A percentile compares a stretch with the other conserved stretches of the same genome.
These are phyloP conservation scores for Graphilbum fragrans DNA, from an alignment of 2,329 filamentous ascomycete genomes.

Conservation along the genomic window DNA sequence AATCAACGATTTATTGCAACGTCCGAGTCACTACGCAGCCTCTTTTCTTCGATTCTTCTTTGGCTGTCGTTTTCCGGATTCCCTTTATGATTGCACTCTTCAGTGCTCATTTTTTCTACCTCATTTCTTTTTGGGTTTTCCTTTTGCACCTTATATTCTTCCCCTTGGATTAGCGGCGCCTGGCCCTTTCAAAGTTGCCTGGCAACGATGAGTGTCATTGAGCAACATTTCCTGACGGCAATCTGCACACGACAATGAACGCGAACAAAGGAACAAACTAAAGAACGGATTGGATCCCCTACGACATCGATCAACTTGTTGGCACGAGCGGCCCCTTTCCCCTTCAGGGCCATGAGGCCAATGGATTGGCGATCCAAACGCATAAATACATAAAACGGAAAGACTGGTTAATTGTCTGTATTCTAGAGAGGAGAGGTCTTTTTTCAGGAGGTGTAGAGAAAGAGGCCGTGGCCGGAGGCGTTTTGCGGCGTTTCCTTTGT, in stretches of 20 bases:
- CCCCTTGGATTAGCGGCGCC: background rate
- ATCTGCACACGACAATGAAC: no score
- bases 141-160: constrained; percentile 1
- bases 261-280: no score
- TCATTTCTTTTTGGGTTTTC: background rate
- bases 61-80: background rate
- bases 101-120: constrained; percentile 1
- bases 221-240: no score
- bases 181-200: background rate
- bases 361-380: background rate
- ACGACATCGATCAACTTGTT: no score
- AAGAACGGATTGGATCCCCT: no score
- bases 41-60: background rate
- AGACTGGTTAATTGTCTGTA: constrained; percentile 9
- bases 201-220: no score
- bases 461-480: constrained; percentile 9
- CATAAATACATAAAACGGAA: constrained; percentile 1
- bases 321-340: no score
- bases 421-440: constrained; percentile 7
- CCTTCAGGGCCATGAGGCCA: no score
- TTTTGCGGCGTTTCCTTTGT: constrained; percentile 5
- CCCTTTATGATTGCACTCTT: background rate
- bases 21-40: background rate
- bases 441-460: constrained; percentile 9
- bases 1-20: no score